Percentiles rank a stretch among this genome's conserved stretches.
phyloP scores from a whole-genome alignment of 208 protist genomes.

The Leishmania martiniquensis region DNA sequence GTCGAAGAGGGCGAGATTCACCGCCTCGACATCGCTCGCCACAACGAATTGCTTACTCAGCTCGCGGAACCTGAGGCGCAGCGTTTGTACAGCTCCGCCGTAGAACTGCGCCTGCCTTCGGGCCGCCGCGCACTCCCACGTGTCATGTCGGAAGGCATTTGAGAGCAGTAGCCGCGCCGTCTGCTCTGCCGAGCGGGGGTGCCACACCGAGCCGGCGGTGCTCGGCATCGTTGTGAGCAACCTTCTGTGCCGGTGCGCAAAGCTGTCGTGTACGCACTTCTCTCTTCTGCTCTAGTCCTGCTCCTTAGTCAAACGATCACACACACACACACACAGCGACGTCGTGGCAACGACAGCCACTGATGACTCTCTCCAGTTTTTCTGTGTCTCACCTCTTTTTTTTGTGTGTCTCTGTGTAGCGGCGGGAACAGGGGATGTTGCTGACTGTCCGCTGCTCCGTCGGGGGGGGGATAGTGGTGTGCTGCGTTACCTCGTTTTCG shows the following conservation, averaged over 20 bases:
- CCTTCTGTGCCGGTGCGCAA: not conserved
- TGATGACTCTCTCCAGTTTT: too few species aligned
- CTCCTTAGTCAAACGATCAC: not conserved
- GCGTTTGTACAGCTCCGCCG: constrained; percentile 38
- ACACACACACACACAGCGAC: not conserved
- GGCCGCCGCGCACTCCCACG: constrained; percentile 70
- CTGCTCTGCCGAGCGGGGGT: constrained; percentile 81
- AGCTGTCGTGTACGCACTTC: not conserved
- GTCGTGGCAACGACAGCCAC: not conserved
- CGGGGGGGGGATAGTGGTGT: not conserved
- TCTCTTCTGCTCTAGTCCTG: not conserved
- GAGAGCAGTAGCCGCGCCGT: constrained; percentile 82
- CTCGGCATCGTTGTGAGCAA: constrained; percentile 4
- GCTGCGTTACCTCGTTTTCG: not conserved
- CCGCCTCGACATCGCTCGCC: constrained; percentile 31
- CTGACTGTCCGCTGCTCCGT: not conserved
- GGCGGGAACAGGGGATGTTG: too few species aligned
- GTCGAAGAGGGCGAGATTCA: constrained; percentile 84
- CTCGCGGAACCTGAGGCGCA: constrained; percentile 42
- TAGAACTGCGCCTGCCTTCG: constrained; percentile 36
- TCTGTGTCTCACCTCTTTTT: too few species aligned
- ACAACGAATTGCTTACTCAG: constrained; percentile 33
- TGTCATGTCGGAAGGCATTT: constrained; percentile 87
- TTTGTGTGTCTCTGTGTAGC: not conserved
- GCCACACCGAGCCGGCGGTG: constrained; percentile 9